phyloP scores from a whole-genome alignment of 2,329 filamentous ascomycete species.

The Venturia effusa region DNA sequence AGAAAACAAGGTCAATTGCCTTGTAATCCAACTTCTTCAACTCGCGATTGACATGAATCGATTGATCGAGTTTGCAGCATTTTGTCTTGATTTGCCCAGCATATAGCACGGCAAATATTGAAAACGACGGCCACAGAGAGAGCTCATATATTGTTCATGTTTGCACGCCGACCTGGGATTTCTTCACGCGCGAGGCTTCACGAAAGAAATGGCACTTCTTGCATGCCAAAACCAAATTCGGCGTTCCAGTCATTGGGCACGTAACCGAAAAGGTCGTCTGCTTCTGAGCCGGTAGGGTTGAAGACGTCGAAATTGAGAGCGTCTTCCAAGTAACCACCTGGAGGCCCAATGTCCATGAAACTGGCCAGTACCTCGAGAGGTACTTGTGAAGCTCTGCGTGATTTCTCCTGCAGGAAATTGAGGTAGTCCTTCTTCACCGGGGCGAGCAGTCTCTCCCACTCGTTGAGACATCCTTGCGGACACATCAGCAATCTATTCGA shows the following conservation, averaged over 20 bases:
- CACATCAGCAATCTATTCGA: neutral
- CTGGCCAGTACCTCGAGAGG: conserved; percentile 11
- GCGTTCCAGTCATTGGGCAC: conserved; percentile 16
- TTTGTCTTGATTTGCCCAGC: no score
- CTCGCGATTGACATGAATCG: no score
- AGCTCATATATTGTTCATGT: neutral
- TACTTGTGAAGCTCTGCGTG: conserved; percentile 15
- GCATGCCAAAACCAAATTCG: conserved; percentile 21
- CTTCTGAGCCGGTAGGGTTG: conserved; percentile 20
- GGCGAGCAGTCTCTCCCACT: conserved; percentile 22
- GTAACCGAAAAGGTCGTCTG: conserved; percentile 11
- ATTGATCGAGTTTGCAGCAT: no score
- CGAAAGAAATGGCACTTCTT: conserved; percentile 10
- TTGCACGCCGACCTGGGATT: no score
- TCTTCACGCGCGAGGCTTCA: neutral
- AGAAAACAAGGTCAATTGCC: no score
- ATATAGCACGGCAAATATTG: conserved; percentile 4
- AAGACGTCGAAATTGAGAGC: conserved; percentile 22
- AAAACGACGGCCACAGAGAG: neutral
- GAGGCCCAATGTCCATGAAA: conserved; percentile 14
- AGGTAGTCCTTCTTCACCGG: conserved; percentile 24
- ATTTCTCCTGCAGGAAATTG: conserved; percentile 22
- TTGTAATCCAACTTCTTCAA: no score
- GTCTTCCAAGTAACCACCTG: conserved; percentile 17
- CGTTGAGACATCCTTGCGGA: conserved; percentile 20